Conservation (phyloP, 2,329 filamentous ascomycete species). For the Cadophora sp. region DNA sequence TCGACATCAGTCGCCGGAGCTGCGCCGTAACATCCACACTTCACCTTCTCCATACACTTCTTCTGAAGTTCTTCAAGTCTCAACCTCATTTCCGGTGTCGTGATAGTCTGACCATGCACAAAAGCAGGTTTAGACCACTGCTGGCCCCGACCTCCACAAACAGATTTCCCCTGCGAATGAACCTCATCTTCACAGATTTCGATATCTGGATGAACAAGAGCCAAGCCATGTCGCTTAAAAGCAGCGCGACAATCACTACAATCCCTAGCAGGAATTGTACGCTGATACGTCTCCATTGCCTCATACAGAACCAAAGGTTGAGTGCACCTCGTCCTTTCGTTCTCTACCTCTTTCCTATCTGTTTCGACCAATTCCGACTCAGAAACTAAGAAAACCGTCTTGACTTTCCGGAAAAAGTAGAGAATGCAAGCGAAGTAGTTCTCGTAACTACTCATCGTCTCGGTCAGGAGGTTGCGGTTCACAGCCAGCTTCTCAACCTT, state of each 20-base stretch:
- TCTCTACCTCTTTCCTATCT: neutral
- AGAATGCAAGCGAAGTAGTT: constrained; percentile 19
- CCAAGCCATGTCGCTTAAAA: neutral
- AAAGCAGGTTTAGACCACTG: constrained; percentile 11
- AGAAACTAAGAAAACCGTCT: constrained; percentile 5
- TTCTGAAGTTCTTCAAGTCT: neutral
- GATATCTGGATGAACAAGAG: neutral
- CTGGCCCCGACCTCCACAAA: constrained; percentile 6
- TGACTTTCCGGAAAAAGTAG: constrained; percentile 15
- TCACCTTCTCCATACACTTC: neutral
- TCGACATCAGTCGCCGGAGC: neutral
- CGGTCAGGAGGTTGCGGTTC: neutral
- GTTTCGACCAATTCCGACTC: constrained; percentile 1
- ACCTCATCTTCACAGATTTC: constrained; percentile 8
- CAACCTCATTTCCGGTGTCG: constrained; percentile 1
- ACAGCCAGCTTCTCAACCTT: constrained; percentile 14
- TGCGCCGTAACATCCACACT: constrained; percentile 2
- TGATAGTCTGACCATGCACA: constrained; percentile 7
- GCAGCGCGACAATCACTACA: neutral
- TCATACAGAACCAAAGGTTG: constrained; percentile 6
- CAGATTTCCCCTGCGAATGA: neutral
- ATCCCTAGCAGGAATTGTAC: neutral
- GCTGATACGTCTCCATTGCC: neutral
- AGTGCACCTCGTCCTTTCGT: neutral
- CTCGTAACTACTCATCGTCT: constrained; percentile 11